A percentile compares a stretch with the other conserved stretches of the same genome.
Evolutionary conservation across 208 protist species (phyloP).

Genomic region (Trypanosoma lewisi): DNA sequence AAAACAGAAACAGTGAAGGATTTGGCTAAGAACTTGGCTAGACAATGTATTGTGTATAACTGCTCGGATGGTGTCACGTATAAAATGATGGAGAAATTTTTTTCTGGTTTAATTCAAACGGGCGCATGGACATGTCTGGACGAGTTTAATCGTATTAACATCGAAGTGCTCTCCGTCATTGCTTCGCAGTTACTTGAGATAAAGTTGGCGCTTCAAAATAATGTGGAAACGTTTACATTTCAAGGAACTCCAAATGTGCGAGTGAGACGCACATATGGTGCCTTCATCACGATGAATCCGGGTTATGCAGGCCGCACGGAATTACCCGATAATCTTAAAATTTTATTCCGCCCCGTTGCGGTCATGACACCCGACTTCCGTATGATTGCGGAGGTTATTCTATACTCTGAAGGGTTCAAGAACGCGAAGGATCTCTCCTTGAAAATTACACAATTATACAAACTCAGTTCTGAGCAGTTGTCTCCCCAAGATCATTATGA

Average conservation of each 20-base stretch:
- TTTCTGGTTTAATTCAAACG: slow-evolving; percentile 95
- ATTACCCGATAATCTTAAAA: slow-evolving; percentile 98
- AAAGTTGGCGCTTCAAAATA: slow-evolving; percentile 92
- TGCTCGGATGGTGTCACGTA: slow-evolving; percentile 97
- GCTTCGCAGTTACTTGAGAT: slow-evolving; percentile 97
- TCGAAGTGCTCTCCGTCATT: slow-evolving; percentile 98
- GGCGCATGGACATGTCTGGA: slow-evolving; percentile 98
- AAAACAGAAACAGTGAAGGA: slow-evolving; percentile 98
- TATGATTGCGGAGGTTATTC: slow-evolving; percentile 98
- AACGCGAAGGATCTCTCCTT: slow-evolving; percentile 93
- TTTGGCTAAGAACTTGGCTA: slow-evolving; percentile 95
- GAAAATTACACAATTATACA: slow-evolving; percentile 98
- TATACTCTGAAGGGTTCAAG: slow-evolving; percentile 97
- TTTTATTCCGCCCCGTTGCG: slow-evolving; percentile 96
- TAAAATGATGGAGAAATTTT: slow-evolving; percentile 98
- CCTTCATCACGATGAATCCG: slow-evolving; percentile 99
- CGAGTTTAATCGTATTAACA: slow-evolving; percentile 99
- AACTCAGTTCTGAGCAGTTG: slow-evolving; percentile 97
- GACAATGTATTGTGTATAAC: slow-evolving; percentile 98
- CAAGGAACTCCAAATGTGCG: slow-evolving; percentile 94
- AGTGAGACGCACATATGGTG: slow-evolving; percentile 93
- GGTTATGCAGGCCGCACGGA: slow-evolving; percentile 98
- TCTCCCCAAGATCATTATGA: slow-evolving; percentile 98
- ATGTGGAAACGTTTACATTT: slow-evolving; percentile 90
- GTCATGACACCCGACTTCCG: slow-evolving; percentile 98